Evolutionary conservation across 2,329 filamentous ascomycete genomes (phyloP).

Genomic region (Calonectria leucothoes): DNA sequence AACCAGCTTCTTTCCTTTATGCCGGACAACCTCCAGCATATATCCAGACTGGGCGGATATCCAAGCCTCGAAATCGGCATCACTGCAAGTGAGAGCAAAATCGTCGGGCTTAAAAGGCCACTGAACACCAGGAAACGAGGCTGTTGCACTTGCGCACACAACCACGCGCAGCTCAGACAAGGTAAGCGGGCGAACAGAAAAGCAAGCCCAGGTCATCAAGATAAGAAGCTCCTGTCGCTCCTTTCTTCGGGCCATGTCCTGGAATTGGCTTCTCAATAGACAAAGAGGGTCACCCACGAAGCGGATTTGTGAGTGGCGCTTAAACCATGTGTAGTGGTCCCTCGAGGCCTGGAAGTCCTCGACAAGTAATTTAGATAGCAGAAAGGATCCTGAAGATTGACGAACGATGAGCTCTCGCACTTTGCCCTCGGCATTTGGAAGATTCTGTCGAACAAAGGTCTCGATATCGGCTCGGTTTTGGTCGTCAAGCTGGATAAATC

Average conservation of each 20-base stretch:
- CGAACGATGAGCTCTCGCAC: background rate
- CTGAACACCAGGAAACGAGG: background rate
- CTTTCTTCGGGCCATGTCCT: background rate
- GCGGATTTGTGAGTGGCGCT: background rate
- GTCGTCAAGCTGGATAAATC: background rate
- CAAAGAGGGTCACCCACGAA: background rate
- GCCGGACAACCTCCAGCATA: background rate
- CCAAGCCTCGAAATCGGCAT: background rate
- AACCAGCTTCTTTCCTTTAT: background rate
- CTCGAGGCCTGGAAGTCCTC: background rate
- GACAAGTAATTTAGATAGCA: background rate
- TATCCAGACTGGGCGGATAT: background rate
- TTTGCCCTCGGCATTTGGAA: background rate
- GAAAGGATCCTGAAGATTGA: background rate
- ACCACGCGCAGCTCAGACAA: background rate
- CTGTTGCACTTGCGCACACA: background rate
- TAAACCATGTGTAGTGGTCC: background rate
- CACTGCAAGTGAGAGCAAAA: background rate
- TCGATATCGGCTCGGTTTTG: background rate
- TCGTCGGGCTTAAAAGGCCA: background rate
- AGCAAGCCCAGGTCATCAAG: background rate
- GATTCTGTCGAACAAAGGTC: background rate
- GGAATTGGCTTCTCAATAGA: background rate
- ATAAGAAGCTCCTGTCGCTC: background rate
- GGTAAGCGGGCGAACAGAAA: background rate